Conservation (phyloP, 1,284 basidiomycete genomes). For the Boletellus sp. region DNA sequence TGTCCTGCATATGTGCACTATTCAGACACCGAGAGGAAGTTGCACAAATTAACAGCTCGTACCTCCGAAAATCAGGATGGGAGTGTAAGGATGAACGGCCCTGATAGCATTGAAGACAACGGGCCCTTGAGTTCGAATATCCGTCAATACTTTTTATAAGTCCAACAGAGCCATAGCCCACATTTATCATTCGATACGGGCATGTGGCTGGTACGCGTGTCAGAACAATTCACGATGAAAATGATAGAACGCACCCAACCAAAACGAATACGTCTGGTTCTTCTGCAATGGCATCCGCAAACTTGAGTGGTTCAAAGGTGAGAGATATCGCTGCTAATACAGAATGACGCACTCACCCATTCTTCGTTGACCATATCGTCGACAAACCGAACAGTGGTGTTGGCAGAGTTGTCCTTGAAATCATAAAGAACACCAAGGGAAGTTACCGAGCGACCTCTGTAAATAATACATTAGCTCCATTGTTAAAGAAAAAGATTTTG, state of each 20-base stretch:
- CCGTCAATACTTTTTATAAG: neutral
- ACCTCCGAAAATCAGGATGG: slow-evolving; percentile 79
- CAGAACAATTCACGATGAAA: neutral
- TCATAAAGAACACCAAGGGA: slow-evolving; percentile 80
- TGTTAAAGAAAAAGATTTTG: neutral
- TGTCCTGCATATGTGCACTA: slow-evolving; percentile 44
- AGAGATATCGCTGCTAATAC: neutral
- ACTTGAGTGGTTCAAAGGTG: slow-evolving; percentile 40
- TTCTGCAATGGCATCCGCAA: slow-evolving; percentile 71
- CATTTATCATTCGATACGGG: slow-evolving; percentile 63
- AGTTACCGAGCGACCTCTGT: slow-evolving; percentile 68
- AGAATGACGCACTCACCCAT: slow-evolving; percentile 45
- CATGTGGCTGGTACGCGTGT: slow-evolving; percentile 53
- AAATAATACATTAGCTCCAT: neutral
- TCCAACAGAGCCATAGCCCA: slow-evolving; percentile 19
- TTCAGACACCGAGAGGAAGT: neutral
- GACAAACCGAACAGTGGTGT: slow-evolving; percentile 73
- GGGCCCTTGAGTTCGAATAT: slow-evolving; percentile 46
- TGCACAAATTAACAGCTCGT: neutral
- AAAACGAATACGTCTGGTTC: slow-evolving; percentile 81
- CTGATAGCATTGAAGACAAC: slow-evolving; percentile 73
- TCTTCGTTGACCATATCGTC: slow-evolving; percentile 70
- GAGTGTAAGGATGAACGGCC: slow-evolving; percentile 64
- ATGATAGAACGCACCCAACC: slow-evolving; percentile 47
- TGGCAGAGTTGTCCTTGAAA: slow-evolving; percentile 61